Conservation (phyloP, 2,329 filamentous ascomycete genomes). For the Aureobasidium sp. region DNA sequence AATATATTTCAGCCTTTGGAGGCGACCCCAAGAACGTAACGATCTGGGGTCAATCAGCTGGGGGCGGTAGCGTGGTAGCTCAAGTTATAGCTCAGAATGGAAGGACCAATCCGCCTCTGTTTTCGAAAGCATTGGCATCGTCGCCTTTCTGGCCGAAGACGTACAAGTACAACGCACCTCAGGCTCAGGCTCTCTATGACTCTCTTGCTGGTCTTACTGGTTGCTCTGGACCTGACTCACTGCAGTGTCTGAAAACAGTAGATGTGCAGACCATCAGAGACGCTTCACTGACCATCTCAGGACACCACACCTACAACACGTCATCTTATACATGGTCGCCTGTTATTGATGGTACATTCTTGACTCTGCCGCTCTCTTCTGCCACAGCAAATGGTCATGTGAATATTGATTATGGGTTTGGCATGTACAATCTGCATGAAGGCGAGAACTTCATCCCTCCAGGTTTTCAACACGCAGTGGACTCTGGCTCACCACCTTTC, state of each 20-base stretch:
- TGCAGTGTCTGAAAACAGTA: constrained; percentile 46
- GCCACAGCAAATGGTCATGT: constrained; percentile 31
- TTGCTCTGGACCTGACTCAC: constrained; percentile 38
- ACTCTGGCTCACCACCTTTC: constrained; percentile 30
- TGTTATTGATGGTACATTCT: constrained; percentile 49
- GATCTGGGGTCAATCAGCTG: constrained; percentile 41
- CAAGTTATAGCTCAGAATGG: constrained; percentile 43
- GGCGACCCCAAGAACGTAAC: constrained; percentile 38
- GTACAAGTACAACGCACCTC: constrained; percentile 41
- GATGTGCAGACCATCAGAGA: constrained; percentile 46
- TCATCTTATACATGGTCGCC: constrained; percentile 52
- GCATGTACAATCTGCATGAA: constrained; percentile 56
- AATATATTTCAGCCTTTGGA: constrained; percentile 38
- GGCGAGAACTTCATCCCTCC: constrained; percentile 53
- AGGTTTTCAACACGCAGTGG: constrained; percentile 31
- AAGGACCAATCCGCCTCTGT: constrained; percentile 35
- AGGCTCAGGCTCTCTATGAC: constrained; percentile 45
- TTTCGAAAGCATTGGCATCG: constrained; percentile 42
- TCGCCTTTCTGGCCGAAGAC: constrained; percentile 54
- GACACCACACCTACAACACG: constrained; percentile 44
- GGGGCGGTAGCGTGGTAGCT: constrained; percentile 44
- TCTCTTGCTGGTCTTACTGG: constrained; percentile 39
- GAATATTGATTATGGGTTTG: constrained; percentile 40
- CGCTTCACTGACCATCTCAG: constrained; percentile 41
- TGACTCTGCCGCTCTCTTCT: constrained; percentile 39